Base-by-base conservation (phyloP, 257 asterid genomes). In the Lantana camara region DNA sequence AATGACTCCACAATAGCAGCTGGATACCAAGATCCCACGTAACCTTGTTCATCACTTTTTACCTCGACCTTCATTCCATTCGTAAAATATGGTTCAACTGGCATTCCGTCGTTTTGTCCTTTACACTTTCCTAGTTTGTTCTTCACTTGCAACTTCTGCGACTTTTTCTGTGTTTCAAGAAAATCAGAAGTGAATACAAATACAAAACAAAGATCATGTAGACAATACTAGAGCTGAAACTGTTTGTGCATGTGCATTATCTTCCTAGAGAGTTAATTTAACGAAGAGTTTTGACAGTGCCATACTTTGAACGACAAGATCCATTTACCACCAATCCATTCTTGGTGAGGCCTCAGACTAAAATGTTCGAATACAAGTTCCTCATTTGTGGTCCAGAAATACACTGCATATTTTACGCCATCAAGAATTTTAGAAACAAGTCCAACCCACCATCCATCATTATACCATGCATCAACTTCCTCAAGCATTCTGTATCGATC, bases 381-480 rank as follows among this genome's bases (percentile, higher is more conserved):
- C 73, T 88, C 91, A 35, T 85, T 60, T 9, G 91, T 78, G 2
- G 74, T 68, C 77, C 78, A 67, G 69, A 85, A 88, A 73, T 83
- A 83, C 19, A 88, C 86, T 0, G 50, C 65, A 61, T 83, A 88
- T 53, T 66, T 77, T 9, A 47, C 38, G 65, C 61, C 80, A 51
- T 67, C 86, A 49, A 77, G 74, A 68, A 79, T 79, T 74, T 70
- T 75, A 50, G 83, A 73, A 52, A 85, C 67, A 57, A 83, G 54
- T 42, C 93, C 96, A 51, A 72, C 81, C 96, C 96, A 88, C 96
- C 96, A 88, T 27, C 94, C 96, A 2, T 85, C 91, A 12, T 85
- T 81, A 45, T 77, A 79, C 89, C 92, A 84, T 22, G 85, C 87
- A 46, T 88, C 94, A 63, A 85, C 90, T 68, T 72, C 79, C 65